A percentile compares a stretch with the other conserved stretches of the same genome.
phyloP scores from a whole-genome alignment of 2,329 filamentous ascomycete species.

The Phoma sp. region DNA sequence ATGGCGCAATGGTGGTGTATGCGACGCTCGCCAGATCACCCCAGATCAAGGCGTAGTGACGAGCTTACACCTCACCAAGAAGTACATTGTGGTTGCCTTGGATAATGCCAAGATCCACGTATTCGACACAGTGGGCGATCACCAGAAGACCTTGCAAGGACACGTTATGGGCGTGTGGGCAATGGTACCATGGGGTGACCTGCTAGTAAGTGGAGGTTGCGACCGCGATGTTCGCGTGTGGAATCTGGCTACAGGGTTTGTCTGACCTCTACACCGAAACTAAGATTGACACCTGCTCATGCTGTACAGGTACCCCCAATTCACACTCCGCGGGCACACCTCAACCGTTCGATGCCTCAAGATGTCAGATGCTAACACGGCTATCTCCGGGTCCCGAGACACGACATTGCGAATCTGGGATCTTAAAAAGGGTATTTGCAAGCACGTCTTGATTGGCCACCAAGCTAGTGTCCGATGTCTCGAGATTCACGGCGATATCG shows the following conservation, averaged over 20 bases:
- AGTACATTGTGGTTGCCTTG: conserved; percentile 96
- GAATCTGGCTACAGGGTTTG: conserved; percentile 91
- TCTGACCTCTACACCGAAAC: not conserved
- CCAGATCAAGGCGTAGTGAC: conserved; percentile 97
- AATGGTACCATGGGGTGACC: conserved; percentile 97
- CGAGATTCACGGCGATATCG: conserved; percentile 93
- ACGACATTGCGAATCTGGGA: conserved; percentile 97
- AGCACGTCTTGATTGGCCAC: conserved; percentile 90
- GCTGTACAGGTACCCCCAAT: conserved; percentile 34
- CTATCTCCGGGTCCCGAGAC: conserved; percentile 94
- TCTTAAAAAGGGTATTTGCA: conserved; percentile 83
- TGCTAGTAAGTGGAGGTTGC: conserved; percentile 92
- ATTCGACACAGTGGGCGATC: conserved; percentile 88
- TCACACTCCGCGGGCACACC: conserved; percentile 87
- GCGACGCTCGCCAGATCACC: conserved; percentile 85
- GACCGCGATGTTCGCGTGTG: conserved; percentile 96
- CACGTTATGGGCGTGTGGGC: conserved; percentile 99
- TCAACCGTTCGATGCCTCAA: conserved; percentile 96
- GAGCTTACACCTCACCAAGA: conserved; percentile 88
- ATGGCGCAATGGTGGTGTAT: conserved; percentile 89
- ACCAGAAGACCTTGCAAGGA: conserved; percentile 86
- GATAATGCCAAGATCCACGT: conserved; percentile 99
- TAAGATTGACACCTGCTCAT: conserved; percentile 15
- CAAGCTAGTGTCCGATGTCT: conserved; percentile 94
- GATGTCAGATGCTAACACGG: conserved; percentile 93